Evolutionary conservation across 176 grass and related monocot species (phyloP), one percentile per base, ranked within the genome.

Genomic region (Secale cereale): DNA sequence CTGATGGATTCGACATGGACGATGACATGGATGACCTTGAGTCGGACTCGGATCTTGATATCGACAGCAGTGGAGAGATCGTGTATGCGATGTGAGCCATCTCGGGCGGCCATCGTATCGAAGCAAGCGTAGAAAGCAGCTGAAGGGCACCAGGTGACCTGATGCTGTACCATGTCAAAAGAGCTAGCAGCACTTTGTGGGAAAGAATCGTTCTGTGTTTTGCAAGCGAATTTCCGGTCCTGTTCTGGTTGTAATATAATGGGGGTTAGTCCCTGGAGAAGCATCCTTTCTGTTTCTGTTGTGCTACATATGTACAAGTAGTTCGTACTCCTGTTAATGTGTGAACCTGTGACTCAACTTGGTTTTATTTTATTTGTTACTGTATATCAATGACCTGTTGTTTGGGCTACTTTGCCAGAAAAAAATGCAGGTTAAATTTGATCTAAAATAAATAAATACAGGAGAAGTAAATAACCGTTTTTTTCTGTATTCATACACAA

Each of bases 11-110:
- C 31, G 89, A 92, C 76, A 74, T 88, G 17, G 92, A 94, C 1
- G 92, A 94, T 1, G 84, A 91, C 84, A 94, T 94, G 92, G 92
- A 94, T 78, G 92, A 94, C 61, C 82, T 90, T 2, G 92, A 94
- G 33, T 92, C 85, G 0, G 89, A 94, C 59, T 89, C 89, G 0
- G 92, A 94, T 62, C 78, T 94, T 37, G 92, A 94, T 54, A 80
- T 94, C 19, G 92, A 94, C 68, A 92, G 92, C 74, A 94, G 92
- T 9, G 92, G 92, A 23, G 89, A 94, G 82, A 87, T 94, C 20
- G 87, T 94, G 40, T 90, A 94, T 87, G 92, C 92, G 9, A 90
- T 94, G 87, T 94, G 85, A 89, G 31, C 27, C 30, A 77, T 78
- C 73, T 43, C 54, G 12, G 36, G 41, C 52, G 45, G n/a, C 66